These are phyloP conservation scores for Prunella vulgaris DNA, from an alignment of 257 asterid genomes.

Conservation along the genomic window DNA sequence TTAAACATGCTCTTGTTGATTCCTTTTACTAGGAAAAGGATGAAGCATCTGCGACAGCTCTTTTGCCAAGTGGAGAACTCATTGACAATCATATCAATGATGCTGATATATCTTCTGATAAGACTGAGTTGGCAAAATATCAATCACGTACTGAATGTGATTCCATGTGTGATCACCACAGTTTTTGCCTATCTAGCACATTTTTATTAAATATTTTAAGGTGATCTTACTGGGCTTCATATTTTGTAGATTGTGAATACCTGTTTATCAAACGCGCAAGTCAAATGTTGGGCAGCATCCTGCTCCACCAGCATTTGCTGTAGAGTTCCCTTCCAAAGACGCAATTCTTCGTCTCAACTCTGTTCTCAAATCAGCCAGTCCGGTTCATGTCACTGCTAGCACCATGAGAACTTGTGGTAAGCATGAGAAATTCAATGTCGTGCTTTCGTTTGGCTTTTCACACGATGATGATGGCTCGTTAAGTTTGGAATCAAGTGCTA, in stretches of 20 bases:
- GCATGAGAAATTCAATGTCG: slow-evolving; percentile 42
- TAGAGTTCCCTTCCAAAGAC: slow-evolving; percentile 69
- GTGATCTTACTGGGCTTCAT: background rate
- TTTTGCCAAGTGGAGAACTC: slow-evolving; percentile 24
- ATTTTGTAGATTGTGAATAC: slow-evolving; percentile 45
- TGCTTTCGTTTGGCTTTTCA: slow-evolving; percentile 54
- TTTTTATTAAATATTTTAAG: background rate
- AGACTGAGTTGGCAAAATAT: slow-evolving; percentile 28
- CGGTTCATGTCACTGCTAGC: slow-evolving; percentile 50
- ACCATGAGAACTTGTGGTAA: slow-evolving; percentile 34
- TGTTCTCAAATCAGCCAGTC: slow-evolving; percentile 34
- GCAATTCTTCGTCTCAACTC: slow-evolving; percentile 42
- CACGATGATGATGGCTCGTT: slow-evolving; percentile 42
- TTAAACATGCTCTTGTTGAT: background rate
- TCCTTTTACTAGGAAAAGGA: slow-evolving; percentile 33
- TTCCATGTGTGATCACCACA: background rate
- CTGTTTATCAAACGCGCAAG: slow-evolving; percentile 61
- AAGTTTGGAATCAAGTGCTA: slow-evolving; percentile 49
- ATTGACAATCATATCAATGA: slow-evolving; percentile 14
- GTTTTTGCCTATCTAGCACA: background rate
- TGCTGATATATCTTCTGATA: slow-evolving; percentile 27
- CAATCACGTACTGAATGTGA: slow-evolving; percentile 39
- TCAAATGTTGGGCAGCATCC: slow-evolving; percentile 57
- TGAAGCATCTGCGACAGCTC: slow-evolving; percentile 27
- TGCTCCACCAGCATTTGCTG: slow-evolving; percentile 86